A percentile compares a stretch with the other conserved stretches of the same genome.
These are phyloP conservation scores for Carex parvula DNA, from an alignment of 176 grass and related monocot species.

Conservation along the genomic window DNA sequence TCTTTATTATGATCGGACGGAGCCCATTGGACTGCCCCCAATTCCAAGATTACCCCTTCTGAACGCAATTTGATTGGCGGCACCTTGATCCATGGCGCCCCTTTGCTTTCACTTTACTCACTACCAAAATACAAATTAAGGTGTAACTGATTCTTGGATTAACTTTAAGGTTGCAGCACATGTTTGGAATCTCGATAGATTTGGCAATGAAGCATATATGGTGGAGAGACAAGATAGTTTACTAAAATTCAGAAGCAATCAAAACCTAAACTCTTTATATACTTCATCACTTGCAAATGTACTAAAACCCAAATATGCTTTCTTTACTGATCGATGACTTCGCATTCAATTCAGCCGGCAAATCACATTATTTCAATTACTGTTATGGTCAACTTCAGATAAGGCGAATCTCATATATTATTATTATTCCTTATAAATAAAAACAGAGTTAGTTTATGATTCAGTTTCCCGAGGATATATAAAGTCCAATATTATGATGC, in stretches of 20 bases:
- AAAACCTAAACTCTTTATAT: neutral
- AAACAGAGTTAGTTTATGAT: too few relatives aligned
- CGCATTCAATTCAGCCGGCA: neutral
- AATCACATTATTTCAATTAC: too few relatives aligned
- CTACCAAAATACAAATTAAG: neutral
- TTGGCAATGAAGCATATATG: neutral
- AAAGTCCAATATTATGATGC: too few relatives aligned
- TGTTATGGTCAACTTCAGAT: too few relatives aligned
- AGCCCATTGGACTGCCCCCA: too few relatives aligned
- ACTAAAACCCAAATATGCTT: neutral
- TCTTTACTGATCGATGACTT: neutral
- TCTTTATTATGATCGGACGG: too few relatives aligned
- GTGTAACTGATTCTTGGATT: neutral
- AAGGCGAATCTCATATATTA: too few relatives aligned
- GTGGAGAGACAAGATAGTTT: neutral
- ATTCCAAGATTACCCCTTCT: neutral
- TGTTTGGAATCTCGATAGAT: neutral
- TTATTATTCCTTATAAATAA: too few relatives aligned
- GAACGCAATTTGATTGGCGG: neutral
- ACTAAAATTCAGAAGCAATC: neutral
- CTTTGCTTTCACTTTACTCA: conserved; percentile 2
- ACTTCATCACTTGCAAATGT: neutral
- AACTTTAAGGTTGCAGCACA: neutral
- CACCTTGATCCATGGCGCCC: neutral
- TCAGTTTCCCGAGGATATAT: too few relatives aligned